Percentiles rank a stretch among this genome's conserved stretches.
Conservation (phyloP, 371 early-diverging fungal genomes). For the Mortierella sp. region DNA sequence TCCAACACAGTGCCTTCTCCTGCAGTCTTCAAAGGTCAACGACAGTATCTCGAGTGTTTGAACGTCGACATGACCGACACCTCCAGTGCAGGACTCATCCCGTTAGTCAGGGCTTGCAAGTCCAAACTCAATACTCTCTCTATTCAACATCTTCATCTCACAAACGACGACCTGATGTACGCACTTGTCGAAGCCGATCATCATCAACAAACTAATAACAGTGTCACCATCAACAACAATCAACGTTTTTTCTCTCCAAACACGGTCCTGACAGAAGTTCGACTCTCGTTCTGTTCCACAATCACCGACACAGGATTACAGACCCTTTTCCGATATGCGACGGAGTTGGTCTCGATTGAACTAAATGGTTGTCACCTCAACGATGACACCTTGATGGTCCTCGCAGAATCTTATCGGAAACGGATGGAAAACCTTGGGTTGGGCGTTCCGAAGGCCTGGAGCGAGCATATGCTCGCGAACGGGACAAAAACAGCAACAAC, state of each 20-base stretch:
- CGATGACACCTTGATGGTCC: slow-evolving; percentile 13
- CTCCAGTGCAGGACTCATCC: slow-evolving; percentile 5
- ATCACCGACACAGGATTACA: slow-evolving; percentile 1
- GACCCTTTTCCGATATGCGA: slow-evolving; percentile 20
- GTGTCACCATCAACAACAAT: neutral
- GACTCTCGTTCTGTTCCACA: neutral
- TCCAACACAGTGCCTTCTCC: neutral
- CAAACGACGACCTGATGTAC: slow-evolving; percentile 1
- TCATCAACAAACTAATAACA: too few species aligned
- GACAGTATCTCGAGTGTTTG: slow-evolving; percentile 2
- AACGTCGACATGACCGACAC: slow-evolving; percentile 10
- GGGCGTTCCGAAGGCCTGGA: slow-evolving; percentile 23
- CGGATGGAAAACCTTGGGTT: slow-evolving; percentile 20
- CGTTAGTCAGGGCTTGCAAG: slow-evolving; percentile 7
- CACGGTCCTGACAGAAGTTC: slow-evolving; percentile 20
- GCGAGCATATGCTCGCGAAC: slow-evolving; percentile 13
- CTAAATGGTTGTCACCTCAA: slow-evolving; percentile 8
- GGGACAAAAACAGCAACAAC: neutral
- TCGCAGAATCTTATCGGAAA: slow-evolving; percentile 21
- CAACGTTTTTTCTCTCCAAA: neutral
- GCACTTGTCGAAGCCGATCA: slow-evolving; percentile 14
- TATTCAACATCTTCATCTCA: neutral
- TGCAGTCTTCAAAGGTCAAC: too few species aligned
- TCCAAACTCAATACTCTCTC: neutral
- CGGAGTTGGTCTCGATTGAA: slow-evolving; percentile 4